A percentile compares a stretch with the other conserved stretches of the same genome.
phyloP scores from a whole-genome alignment of 371 early-diverging fungal genomes.

The Vavraia culicis region DNA sequence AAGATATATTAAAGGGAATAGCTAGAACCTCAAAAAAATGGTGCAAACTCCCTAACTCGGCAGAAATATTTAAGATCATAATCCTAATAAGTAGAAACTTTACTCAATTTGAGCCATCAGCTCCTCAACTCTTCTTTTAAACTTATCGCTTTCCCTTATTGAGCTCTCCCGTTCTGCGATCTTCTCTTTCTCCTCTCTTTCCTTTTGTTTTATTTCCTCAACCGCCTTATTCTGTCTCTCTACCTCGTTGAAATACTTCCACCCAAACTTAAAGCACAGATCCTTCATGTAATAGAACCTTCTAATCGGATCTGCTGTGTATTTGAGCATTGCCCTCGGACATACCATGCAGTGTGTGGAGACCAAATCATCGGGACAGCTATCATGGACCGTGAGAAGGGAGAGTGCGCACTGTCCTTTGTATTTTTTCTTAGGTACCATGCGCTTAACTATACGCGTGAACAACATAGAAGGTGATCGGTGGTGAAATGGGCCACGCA shows the following conservation, averaged over 20 bases:
- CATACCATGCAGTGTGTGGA: slow-evolving; percentile 77
- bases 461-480: slow-evolving; percentile 86
- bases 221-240: slow-evolving; percentile 18
- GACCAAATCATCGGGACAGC: slow-evolving; percentile 89
- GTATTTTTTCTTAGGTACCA: slow-evolving; percentile 92
- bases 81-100: neutral
- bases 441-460: slow-evolving; percentile 80
- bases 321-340: slow-evolving; percentile 78
- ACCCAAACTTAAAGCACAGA: slow-evolving; percentile 81
- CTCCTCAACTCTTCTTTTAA: slow-evolving; percentile 27
- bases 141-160: slow-evolving; percentile 9
- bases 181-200: slow-evolving; percentile 18
- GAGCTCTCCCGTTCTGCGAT: neutral
- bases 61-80: no score
- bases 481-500: slow-evolving; percentile 90
- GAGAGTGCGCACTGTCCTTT: slow-evolving; percentile 86
- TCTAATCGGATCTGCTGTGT: slow-evolving; percentile 77
- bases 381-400: slow-evolving; percentile 90
- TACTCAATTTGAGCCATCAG: slow-evolving; percentile 24
- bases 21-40: no score
- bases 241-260: slow-evolving; percentile 64
- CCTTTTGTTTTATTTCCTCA: slow-evolving; percentile 10
- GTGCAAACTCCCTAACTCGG: no score
- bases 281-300: slow-evolving; percentile 80
- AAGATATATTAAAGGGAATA: no score